phyloP scores from a whole-genome alignment of 2,329 filamentous ascomycete genomes.

The Ophiocordyceps sinensis region DNA sequence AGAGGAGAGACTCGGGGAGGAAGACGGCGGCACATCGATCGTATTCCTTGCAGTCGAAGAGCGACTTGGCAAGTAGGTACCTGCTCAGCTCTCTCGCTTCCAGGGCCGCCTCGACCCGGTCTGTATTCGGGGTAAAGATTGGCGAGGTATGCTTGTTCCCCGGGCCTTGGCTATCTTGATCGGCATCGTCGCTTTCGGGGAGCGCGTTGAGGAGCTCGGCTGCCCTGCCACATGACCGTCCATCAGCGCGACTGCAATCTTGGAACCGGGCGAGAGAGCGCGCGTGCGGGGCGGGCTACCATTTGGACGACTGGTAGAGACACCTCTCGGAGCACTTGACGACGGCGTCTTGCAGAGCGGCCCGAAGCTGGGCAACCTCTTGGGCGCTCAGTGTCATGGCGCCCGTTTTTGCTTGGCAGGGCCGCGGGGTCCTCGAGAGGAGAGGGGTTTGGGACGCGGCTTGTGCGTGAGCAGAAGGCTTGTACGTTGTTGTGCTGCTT shows the following conservation, averaged over 20 bases:
- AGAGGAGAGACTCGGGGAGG: slow-evolving; percentile 64
- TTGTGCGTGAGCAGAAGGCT: too few species aligned
- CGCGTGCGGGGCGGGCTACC: slow-evolving; percentile 34
- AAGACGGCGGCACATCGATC: slow-evolving; percentile 88
- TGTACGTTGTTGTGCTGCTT: too few species aligned
- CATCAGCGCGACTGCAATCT: neutral
- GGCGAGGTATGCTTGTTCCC: slow-evolving; percentile 27
- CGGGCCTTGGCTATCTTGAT: slow-evolving; percentile 22
- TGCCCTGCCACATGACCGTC: slow-evolving; percentile 45
- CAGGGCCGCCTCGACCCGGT: slow-evolving; percentile 58
- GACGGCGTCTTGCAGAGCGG: slow-evolving; percentile 69
- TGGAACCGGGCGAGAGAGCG: neutral
- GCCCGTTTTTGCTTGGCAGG: slow-evolving; percentile 1
- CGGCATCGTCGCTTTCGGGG: slow-evolving; percentile 43
- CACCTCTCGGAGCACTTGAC: slow-evolving; percentile 88
- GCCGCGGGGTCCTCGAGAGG: neutral
- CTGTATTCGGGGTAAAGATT: slow-evolving; percentile 41
- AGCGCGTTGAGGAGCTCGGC: slow-evolving; percentile 86
- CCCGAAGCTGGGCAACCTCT: slow-evolving; percentile 50
- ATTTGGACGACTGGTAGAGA: slow-evolving; percentile 93
- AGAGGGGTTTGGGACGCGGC: too few species aligned
- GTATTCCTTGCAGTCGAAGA: slow-evolving; percentile 91
- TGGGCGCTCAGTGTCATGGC: slow-evolving; percentile 39
- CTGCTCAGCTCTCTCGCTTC: slow-evolving; percentile 69
- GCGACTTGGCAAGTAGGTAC: slow-evolving; percentile 81